Base-by-base conservation (phyloP, 1,284 basidiomycete species). In the Tylopilus sp. region DNA sequence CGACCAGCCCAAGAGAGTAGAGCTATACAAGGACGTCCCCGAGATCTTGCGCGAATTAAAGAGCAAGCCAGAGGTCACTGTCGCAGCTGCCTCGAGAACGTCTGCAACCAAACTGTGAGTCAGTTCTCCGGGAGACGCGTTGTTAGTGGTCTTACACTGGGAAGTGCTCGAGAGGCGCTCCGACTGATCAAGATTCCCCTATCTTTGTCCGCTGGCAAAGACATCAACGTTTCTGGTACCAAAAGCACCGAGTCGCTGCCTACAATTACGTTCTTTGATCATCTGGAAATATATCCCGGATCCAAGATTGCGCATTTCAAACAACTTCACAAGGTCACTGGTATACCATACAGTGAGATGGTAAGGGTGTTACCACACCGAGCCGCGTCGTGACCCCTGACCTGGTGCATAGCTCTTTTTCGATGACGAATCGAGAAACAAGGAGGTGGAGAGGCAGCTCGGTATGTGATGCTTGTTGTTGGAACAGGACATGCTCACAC, bases 261-360 rank as follows among this genome's bases (percentile, higher is more conserved):
- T 39, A 91, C 93, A 0, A 85, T 89, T 65, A 81, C 86, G 21
- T 92, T 91, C 72, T 95, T 97, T 76, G 88, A 94, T 75, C 87
- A 93, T 71, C 79, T 90, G 68, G 93, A 96, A 77, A 95, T 96
- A 78, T 96, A 94, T 74, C 93, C 93, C 16, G 91, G 90, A n/a
- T 93, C 93, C 23, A 95, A 96, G 80, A 80, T 94, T 27, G 84
- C 84, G 12, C 95, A 96, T 75, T 96, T 96, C 82, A 88, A 87
- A 77, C 84, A 86, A 65, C 77, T 96, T 56, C 77, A 78, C 67
- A 82, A 89, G 70, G 88, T 89, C 74, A 96, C 94, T 0, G 91
- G 90, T 0, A 89, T 96, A 62, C 89, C 93, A 0, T 96, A 94
- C 75, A 86, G 87, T 8, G 90, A 95, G 72, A 96, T 95, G 94